phyloP scores from a whole-genome alignment of 2,329 filamentous ascomycete species.

The Hirsutella rhossiliensis region DNA sequence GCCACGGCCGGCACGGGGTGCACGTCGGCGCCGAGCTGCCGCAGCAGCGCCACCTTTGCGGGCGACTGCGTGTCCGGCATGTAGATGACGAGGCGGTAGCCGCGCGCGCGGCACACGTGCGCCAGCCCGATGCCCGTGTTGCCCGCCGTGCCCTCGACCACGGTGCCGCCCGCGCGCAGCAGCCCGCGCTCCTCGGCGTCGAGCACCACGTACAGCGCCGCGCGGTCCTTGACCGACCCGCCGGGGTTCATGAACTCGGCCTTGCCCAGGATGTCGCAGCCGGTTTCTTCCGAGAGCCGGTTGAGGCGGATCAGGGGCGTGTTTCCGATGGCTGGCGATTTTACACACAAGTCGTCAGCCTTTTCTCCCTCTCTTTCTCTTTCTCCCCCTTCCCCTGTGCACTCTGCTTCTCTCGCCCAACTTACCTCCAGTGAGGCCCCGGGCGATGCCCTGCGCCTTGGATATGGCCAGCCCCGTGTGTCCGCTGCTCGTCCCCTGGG shows the following conservation, averaged over 20 bases:
- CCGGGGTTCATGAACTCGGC: slow-evolving; percentile 99
- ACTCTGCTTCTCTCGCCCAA: not conserved
- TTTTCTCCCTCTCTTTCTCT: not conserved
- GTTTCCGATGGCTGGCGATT: slow-evolving; percentile 74
- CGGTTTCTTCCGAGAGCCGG: slow-evolving; percentile 76
- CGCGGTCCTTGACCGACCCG: slow-evolving; percentile 91
- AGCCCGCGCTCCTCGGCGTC: slow-evolving; percentile 85
- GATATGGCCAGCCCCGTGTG: slow-evolving; percentile 65
- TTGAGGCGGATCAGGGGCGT: slow-evolving; percentile 89
- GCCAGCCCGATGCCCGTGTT: slow-evolving; percentile 97
- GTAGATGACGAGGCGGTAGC: slow-evolving; percentile 95
- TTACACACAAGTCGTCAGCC: not conserved
- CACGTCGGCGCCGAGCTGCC: slow-evolving; percentile 86
- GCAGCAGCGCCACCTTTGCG: slow-evolving; percentile 89
- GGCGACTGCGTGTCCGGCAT: slow-evolving; percentile 99
- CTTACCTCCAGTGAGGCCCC: slow-evolving; percentile 71
- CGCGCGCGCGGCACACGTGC: slow-evolving; percentile 84
- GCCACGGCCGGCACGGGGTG: slow-evolving; percentile 92
- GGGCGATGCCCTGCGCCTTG: slow-evolving; percentile 65
- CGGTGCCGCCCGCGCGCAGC: slow-evolving; percentile 75
- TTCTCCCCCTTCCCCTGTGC: too few relatives aligned
- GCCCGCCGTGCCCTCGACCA: slow-evolving; percentile 92
- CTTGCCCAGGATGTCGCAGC: slow-evolving; percentile 90
- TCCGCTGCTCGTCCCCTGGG: slow-evolving; percentile 33
- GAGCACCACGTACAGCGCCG: slow-evolving; percentile 84